Conservation (phyloP, 1,139 yeast genomes). For the Geotrichum histeridarum region DNA sequence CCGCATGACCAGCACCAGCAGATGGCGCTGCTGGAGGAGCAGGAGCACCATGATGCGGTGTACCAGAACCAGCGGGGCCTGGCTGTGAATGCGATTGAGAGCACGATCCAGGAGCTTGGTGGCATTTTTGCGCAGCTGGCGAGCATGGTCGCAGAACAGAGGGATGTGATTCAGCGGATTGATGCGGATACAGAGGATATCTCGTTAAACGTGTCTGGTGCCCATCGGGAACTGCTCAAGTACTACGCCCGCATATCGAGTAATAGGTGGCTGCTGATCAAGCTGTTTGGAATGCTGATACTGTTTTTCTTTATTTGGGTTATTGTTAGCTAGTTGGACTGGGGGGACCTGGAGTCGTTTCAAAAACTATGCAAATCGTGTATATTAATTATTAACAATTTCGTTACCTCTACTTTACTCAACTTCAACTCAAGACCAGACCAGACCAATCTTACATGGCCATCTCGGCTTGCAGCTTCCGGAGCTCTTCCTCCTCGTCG, state of each 20-base stretch:
- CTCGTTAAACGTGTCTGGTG: constrained; percentile 80
- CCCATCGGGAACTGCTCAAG: constrained; percentile 87
- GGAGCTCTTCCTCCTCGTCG: constrained; percentile 87
- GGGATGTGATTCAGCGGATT: constrained; percentile 90
- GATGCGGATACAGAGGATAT: constrained; percentile 95
- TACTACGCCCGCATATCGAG: constrained; percentile 84
- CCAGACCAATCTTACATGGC: constrained; percentile 52
- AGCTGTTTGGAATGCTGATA: constrained; percentile 81
- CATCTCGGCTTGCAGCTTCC: constrained; percentile 91
- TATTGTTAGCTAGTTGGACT: constrained; percentile 26
- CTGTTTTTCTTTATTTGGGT: constrained; percentile 34
- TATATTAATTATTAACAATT: too few relatives aligned
- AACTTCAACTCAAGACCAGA: constrained; percentile 1
- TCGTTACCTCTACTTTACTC: not conserved
- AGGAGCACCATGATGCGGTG: constrained; percentile 46
- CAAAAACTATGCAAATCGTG: too few relatives aligned
- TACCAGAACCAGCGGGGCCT: constrained; percentile 79
- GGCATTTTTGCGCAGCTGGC: constrained; percentile 91
- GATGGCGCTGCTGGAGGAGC: constrained; percentile 61
- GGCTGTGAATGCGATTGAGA: constrained; percentile 93
- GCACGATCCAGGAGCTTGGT: constrained; percentile 95
- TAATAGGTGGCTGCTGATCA: constrained; percentile 87
- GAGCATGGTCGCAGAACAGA: constrained; percentile 96
- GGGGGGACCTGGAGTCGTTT: not conserved
- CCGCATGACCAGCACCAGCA: constrained; percentile 72